phyloP scores from a whole-genome alignment of 116 monocot genomes.

The Zostera marina region DNA sequence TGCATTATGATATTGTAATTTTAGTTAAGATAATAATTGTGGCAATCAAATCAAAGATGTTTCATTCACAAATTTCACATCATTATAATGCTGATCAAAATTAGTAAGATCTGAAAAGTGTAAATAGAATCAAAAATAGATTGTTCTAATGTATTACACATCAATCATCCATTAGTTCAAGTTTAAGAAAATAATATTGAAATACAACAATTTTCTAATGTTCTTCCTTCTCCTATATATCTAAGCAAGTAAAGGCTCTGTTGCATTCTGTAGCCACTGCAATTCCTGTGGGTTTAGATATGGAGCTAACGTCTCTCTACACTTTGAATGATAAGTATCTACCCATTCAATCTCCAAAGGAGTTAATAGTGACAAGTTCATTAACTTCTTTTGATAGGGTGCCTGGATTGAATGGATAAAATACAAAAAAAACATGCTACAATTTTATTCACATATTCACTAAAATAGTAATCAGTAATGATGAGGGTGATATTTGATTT shows the following conservation, averaged over 20 bases:
- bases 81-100: background rate
- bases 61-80: too few species aligned
- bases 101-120: background rate
- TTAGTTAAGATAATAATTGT: background rate
- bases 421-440: too few species aligned
- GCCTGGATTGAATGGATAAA: conserved; percentile 36
- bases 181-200: too few species aligned
- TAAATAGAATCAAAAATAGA: too few species aligned
- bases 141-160: too few species aligned
- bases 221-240: too few species aligned
- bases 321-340: conserved; percentile 55
- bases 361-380: conserved; percentile 38
- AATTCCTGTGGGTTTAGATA: conserved; percentile 48
- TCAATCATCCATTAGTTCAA: too few species aligned
- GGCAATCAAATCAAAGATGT: background rate
- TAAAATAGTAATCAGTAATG: too few species aligned
- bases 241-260: conserved; percentile 35
- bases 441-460: background rate
- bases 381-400: conserved; percentile 88
- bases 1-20: too few species aligned
- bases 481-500: too few species aligned
- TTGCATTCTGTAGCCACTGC: conserved; percentile 65
- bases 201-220: too few species aligned
- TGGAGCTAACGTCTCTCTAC: conserved; percentile 45
- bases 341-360: conserved; percentile 74